phyloP scores from a whole-genome alignment of 768 basidiomycete species.

The Suillus decipiens region DNA sequence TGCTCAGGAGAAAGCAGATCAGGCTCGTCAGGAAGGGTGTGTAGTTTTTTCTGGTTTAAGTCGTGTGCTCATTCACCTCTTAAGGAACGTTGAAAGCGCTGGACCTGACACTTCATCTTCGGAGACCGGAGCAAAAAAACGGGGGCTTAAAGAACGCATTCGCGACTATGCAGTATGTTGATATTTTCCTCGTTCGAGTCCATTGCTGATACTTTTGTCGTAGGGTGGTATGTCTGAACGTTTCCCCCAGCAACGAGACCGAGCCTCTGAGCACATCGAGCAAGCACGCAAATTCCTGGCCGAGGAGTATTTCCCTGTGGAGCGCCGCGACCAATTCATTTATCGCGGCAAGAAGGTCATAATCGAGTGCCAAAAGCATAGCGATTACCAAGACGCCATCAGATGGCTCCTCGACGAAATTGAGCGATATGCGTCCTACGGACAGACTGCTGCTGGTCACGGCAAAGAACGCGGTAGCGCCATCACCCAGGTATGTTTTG shows the following conservation, averaged over 20 bases:
- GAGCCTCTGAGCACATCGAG: slow-evolving; percentile 52
- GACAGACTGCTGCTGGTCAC: slow-evolving; percentile 39
- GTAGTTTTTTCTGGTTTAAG: not conserved
- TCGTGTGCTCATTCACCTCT: slow-evolving; percentile 8
- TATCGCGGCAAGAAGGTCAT: slow-evolving; percentile 93
- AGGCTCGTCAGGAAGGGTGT: slow-evolving; percentile 17
- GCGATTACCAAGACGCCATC: slow-evolving; percentile 83
- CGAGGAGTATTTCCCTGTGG: slow-evolving; percentile 89
- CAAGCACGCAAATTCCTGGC: slow-evolving; percentile 65
- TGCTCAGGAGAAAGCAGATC: slow-evolving; percentile 11
- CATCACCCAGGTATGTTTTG: slow-evolving; percentile 15
- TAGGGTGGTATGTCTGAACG: slow-evolving; percentile 52
- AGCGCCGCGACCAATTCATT: slow-evolving; percentile 90
- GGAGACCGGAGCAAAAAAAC: slow-evolving; percentile 40
- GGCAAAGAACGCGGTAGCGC: slow-evolving; percentile 28
- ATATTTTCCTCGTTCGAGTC: not conserved
- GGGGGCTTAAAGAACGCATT: slow-evolving; percentile 32
- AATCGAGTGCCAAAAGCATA: slow-evolving; percentile 90
- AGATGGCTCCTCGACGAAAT: slow-evolving; percentile 69
- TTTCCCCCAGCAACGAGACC: slow-evolving; percentile 67
- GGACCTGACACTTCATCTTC: slow-evolving; percentile 17
- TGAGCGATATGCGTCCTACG: slow-evolving; percentile 62
- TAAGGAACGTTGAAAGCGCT: slow-evolving; percentile 31
- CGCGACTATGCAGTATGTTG: slow-evolving; percentile 32
- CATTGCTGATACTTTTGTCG: slow-evolving; percentile 7